Evolutionary conservation across 2,329 filamentous ascomycete genomes (phyloP).

Genomic region (Nothopassalora personata): DNA sequence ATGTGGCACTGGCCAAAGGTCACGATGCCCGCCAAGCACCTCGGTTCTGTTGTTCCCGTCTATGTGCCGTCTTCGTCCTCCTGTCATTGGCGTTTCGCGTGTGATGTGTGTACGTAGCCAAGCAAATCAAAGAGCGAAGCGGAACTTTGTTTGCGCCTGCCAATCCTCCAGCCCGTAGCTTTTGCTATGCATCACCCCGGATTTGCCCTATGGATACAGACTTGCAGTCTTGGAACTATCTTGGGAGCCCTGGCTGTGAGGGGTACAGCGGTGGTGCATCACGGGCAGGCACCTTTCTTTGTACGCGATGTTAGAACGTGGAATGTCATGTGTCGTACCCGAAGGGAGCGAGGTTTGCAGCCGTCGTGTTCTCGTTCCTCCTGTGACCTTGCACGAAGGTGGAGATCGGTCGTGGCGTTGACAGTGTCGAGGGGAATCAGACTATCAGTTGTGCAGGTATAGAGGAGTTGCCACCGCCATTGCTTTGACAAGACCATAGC

Average conservation of each 20-base stretch:
- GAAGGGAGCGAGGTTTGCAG: no score
- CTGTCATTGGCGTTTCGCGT: no score
- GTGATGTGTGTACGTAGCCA: no score
- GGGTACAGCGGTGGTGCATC: neutral
- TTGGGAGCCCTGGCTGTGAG: neutral
- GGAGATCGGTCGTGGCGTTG: neutral
- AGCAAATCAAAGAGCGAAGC: no score
- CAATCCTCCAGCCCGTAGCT: no score
- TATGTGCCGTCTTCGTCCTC: no score
- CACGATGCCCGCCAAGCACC: no score
- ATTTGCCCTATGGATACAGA: neutral
- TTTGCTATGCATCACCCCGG: neutral
- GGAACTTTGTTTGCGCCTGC: no score
- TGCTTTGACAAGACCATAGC: neutral
- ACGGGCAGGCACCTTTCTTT: no score
- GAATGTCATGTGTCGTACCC: neutral
- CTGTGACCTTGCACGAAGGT: neutral
- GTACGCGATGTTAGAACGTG: neutral
- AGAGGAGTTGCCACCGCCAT: neutral
- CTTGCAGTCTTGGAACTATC: neutral
- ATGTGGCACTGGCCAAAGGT: no score
- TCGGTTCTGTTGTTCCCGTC: no score
- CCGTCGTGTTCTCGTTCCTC: no score
- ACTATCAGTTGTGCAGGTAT: neutral
- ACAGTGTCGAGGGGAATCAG: neutral